phyloP scores from a whole-genome alignment of 2,329 filamentous ascomycete genomes.

The Nigrograna mackinnonii region DNA sequence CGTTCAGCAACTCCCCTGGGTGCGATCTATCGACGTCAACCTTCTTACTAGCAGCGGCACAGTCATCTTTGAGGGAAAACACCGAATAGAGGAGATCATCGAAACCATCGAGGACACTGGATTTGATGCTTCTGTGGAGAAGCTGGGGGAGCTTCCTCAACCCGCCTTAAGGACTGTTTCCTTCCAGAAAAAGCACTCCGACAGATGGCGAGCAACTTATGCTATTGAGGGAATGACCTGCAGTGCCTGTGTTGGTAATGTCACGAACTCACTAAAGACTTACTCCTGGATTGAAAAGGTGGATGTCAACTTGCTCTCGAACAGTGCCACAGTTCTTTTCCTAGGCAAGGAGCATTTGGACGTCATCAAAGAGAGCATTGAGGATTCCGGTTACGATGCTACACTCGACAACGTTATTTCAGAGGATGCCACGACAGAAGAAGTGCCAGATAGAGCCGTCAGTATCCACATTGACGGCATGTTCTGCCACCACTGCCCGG shows the following conservation, averaged over 20 bases:
- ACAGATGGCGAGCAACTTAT: constrained; percentile 47
- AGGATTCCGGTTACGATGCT: constrained; percentile 50
- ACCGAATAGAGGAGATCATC: constrained; percentile 49
- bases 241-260: constrained; percentile 56
- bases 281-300: constrained; percentile 51
- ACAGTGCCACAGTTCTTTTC: constrained; percentile 55
- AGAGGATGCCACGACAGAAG: constrained; percentile 14
- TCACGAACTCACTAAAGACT: constrained; percentile 52
- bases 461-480: constrained; percentile 46
- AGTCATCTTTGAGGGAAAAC: constrained; percentile 52
- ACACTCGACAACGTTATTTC: constrained; percentile 36
- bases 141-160: constrained; percentile 23
- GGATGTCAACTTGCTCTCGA: constrained; percentile 56
- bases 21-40: constrained; percentile 54
- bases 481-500: constrained; percentile 51
- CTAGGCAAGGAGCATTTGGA: constrained; percentile 49
- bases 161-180: neutral
- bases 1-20: constrained; percentile 51
- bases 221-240: constrained; percentile 63
- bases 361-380: constrained; percentile 53
- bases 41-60: constrained; percentile 55
- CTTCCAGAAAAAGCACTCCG: constrained; percentile 11
- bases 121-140: constrained; percentile 45
- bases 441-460: constrained; percentile 30
- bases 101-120: constrained; percentile 55